Evolutionary conservation across 2,329 filamentous ascomycete species (phyloP).

Genomic region (Monosporascus sp.): DNA sequence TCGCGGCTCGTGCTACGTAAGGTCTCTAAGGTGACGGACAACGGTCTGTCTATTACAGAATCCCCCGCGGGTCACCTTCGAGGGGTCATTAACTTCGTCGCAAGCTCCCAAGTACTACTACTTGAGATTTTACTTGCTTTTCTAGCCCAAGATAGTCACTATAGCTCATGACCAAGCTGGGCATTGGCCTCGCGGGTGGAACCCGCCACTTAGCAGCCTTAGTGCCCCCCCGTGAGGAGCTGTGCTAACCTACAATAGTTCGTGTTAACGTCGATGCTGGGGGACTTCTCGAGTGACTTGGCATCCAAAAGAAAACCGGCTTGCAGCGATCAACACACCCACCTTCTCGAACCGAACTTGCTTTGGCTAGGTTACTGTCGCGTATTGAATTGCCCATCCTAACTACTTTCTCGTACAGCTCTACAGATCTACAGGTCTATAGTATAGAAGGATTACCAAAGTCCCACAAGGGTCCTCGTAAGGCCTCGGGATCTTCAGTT

Average conservation of each 20-base stretch:
- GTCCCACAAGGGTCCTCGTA: too few relatives aligned
- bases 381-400: too few relatives aligned
- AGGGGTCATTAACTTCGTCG: too few relatives aligned
- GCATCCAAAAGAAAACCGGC: not conserved
- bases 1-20: not conserved
- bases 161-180: too few relatives aligned
- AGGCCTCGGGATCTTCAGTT: too few relatives aligned
- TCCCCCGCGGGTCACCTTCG: too few relatives aligned
- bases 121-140: too few relatives aligned
- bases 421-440: not conserved
- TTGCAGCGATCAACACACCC: not conserved
- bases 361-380: too few relatives aligned
- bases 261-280: not conserved
- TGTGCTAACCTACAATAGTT: not conserved
- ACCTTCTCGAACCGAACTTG: not conserved
- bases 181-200: too few relatives aligned
- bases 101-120: too few relatives aligned
- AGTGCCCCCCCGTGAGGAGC: not conserved
- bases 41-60: not conserved
- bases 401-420: not conserved
- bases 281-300: not conserved
- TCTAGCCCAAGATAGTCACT: too few relatives aligned
- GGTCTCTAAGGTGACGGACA: not conserved
- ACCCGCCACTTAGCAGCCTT: not conserved
- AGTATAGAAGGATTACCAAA: too few relatives aligned